phyloP scores from a whole-genome alignment of 257 asterid genomes.

The Rhazya stricta region DNA sequence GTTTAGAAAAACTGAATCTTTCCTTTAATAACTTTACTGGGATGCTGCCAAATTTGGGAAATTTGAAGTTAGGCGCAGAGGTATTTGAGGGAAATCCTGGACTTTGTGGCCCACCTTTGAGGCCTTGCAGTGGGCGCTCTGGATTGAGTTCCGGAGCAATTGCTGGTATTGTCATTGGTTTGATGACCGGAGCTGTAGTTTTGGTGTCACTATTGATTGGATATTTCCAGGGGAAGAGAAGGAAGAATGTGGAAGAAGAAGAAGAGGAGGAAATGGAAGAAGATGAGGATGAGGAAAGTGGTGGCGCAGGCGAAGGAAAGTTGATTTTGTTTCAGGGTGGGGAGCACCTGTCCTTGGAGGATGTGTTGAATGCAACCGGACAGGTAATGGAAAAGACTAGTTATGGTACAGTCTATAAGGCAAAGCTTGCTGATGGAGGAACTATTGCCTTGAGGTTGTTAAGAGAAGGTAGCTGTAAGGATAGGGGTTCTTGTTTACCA shows the following conservation, averaged over 20 bases:
- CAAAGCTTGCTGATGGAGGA: conserved; percentile 91
- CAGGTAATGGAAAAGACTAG: conserved; percentile 95
- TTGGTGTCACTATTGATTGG: conserved; percentile 80
- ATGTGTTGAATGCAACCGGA: conserved; percentile 90
- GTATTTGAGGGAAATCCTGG: conserved; percentile 80
- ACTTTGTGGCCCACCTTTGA: conserved; percentile 76
- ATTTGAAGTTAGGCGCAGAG: conserved; percentile 63
- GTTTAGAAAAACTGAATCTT: conserved; percentile 73
- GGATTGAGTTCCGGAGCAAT: conserved; percentile 83
- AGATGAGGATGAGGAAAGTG: conserved; percentile 52
- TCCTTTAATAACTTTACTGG: conserved; percentile 91
- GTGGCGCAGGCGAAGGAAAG: conserved; percentile 73
- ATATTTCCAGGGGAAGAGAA: conserved; percentile 76
- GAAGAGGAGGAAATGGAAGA: conserved; percentile 75
- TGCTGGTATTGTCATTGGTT: conserved; percentile 88
- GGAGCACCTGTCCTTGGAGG: conserved; percentile 84
- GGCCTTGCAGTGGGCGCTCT: conserved; percentile 49
- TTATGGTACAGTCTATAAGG: conserved; percentile 91
- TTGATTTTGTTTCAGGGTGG: conserved; percentile 90
- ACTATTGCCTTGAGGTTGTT: conserved; percentile 84
- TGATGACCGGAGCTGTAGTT: conserved; percentile 80
- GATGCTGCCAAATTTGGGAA: conserved; percentile 64
- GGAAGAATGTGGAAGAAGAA: conserved; percentile 44
- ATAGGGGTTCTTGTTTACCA: conserved; percentile 56
- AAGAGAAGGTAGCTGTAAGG: conserved; percentile 89